Evolutionary conservation across 768 basidiomycete species (phyloP).

Genomic region (Multifurca ochricompacta): DNA sequence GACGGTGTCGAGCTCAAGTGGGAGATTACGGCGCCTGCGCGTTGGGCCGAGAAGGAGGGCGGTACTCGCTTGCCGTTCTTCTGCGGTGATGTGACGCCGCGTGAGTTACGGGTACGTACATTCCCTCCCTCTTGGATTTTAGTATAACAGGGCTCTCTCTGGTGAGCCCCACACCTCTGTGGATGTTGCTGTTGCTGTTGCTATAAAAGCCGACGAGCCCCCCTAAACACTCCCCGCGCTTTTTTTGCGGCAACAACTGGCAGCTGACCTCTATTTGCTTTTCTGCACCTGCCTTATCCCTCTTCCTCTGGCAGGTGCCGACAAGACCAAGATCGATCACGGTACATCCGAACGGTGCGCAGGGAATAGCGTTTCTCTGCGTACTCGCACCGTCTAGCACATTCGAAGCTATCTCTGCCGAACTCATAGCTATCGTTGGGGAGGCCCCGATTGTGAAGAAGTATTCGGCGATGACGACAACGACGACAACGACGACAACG

Average conservation of each 20-base stretch:
- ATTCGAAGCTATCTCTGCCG: conserved; percentile 29
- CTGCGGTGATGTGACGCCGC: conserved; percentile 64
- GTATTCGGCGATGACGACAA: no score
- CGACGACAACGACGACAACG: no score
- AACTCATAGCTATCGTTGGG: conserved; percentile 45
- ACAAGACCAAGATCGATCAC: conserved; percentile 38
- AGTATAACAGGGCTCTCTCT: no score
- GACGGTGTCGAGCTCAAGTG: conserved; percentile 54
- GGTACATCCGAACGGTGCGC: conserved; percentile 42
- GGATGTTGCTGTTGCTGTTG: no score
- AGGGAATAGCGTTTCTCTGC: conserved; percentile 43
- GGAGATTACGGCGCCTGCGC: conserved; percentile 41
- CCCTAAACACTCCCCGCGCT: no score
- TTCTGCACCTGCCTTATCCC: no score
- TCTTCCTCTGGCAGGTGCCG: conserved; percentile 48
- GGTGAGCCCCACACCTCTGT: no score
- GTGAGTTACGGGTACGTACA: conserved; percentile 42
- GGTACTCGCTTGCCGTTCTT: conserved; percentile 51
- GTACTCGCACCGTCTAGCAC: conserved; percentile 31
- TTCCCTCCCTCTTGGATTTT: neutral
- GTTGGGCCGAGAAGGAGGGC: conserved; percentile 21
- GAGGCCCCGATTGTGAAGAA: conserved; percentile 29
- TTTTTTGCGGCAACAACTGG: no score
- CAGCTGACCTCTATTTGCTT: no score
- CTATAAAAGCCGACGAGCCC: no score